phyloP scores from a whole-genome alignment of 1,284 basidiomycete species.

The Cystobasidium sp. region DNA sequence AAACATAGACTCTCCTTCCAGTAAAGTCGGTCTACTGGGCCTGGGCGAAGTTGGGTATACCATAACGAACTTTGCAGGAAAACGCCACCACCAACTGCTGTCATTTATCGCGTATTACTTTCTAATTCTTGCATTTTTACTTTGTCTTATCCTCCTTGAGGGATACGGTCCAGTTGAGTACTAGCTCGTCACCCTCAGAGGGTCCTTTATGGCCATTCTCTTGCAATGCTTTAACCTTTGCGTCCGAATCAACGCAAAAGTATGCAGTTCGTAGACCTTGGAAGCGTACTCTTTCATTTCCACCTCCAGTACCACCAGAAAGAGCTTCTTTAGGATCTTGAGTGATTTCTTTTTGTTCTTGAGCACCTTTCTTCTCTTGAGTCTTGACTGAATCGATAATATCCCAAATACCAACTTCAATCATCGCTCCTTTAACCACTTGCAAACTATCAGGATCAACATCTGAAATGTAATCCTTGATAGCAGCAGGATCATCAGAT shows the following conservation, averaged over 20 bases:
- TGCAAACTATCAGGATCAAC: slow-evolving; percentile 80
- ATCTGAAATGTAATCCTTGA: slow-evolving; percentile 72
- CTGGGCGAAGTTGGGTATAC: not conserved
- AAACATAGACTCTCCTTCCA: not conserved
- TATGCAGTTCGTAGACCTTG: slow-evolving; percentile 95
- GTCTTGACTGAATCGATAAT: slow-evolving; percentile 66
- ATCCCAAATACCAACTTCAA: slow-evolving; percentile 88
- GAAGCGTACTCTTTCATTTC: slow-evolving; percentile 92
- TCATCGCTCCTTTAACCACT: slow-evolving; percentile 75
- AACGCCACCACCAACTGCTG: not conserved
- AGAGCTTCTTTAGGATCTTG: slow-evolving; percentile 54
- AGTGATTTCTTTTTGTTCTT: slow-evolving; percentile 55
- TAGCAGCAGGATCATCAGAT: slow-evolving; percentile 81
- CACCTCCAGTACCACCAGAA: slow-evolving; percentile 62
- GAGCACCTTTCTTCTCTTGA: slow-evolving; percentile 66
- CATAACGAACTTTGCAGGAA: not conserved
- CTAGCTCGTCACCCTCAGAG: slow-evolving; percentile 69
- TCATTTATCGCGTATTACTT: not conserved
- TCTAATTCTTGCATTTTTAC: not conserved
- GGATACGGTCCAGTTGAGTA: slow-evolving; percentile 91
- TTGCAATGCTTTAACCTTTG: slow-evolving; percentile 65
- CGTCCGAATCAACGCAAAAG: slow-evolving; percentile 89
- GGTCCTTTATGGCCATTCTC: slow-evolving; percentile 61
- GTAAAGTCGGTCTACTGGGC: not conserved
- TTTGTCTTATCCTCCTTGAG: slow-evolving; percentile 63